Percentiles rank a stretch among this genome's conserved stretches.
These are phyloP conservation scores for Suillus subaureus DNA, from an alignment of 768 basidiomycete species.

Conservation along the genomic window DNA sequence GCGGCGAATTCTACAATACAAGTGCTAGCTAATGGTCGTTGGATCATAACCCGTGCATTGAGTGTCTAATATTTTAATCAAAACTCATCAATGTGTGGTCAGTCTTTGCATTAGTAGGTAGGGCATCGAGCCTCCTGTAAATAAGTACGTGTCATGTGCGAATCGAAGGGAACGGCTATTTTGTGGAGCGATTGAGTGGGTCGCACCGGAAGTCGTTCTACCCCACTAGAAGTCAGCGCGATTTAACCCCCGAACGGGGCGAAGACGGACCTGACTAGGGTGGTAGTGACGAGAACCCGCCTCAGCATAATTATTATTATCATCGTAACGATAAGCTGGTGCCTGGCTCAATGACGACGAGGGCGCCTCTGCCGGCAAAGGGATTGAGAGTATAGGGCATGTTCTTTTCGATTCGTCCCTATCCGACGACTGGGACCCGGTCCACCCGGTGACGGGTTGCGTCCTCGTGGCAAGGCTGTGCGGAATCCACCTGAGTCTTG, in stretches of 20 bases:
- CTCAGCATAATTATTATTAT: conserved; percentile 32
- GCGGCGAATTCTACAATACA: conserved; percentile 3
- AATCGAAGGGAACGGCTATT: background rate
- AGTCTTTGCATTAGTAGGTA: conserved; percentile 1
- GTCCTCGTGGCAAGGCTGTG: conserved; percentile 36
- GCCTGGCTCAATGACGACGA: conserved; percentile 33
- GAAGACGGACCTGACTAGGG: conserved; percentile 32
- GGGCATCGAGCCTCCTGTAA: background rate
- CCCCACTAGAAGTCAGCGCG: conserved; percentile 6
- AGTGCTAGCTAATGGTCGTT: background rate
- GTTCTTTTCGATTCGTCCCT: conserved; percentile 20
- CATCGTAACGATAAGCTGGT: conserved; percentile 37
- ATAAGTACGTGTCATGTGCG: background rate
- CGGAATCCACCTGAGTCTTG: conserved; percentile 43
- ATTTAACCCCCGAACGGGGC: conserved; percentile 9
- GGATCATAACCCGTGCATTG: background rate
- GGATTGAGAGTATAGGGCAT: conserved; percentile 37
- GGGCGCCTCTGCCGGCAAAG: conserved; percentile 39
- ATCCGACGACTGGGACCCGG: conserved; percentile 17
- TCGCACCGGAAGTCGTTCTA: conserved; percentile 13
- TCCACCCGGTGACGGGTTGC: conserved; percentile 33
- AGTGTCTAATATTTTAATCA: background rate
- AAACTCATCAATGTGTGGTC: background rate
- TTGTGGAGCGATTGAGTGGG: background rate
- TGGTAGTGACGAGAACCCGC: conserved; percentile 36